phyloP scores from a whole-genome alignment of 345 rosid species.

The Moricandia arvensis region DNA sequence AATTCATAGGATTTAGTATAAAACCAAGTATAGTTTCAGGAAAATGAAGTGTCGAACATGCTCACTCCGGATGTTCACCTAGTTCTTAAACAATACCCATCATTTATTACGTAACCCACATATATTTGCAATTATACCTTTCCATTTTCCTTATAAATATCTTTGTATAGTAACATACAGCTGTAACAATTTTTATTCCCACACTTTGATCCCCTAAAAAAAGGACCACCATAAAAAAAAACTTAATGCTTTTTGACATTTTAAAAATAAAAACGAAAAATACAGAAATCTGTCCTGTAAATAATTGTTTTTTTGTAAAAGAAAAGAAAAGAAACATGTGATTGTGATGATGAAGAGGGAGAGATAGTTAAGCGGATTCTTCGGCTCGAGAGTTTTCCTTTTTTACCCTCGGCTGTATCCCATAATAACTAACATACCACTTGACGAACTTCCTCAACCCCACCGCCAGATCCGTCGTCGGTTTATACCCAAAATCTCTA shows the following conservation, averaged over 20 bases:
- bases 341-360: constrained; percentile 8
- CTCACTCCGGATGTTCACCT: no score
- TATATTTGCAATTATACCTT: constrained; percentile 26
- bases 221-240: constrained; percentile 39
- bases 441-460: constrained; percentile 85
- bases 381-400: constrained; percentile 45
- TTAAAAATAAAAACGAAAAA: constrained; percentile 22
- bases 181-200: constrained; percentile 42
- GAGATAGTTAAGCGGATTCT: constrained; percentile 31
- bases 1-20: no score
- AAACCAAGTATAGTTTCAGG: no score
- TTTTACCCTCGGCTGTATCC: constrained; percentile 54
- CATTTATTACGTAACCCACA: constrained; percentile 42
- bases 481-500: constrained; percentile 70
- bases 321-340: constrained; percentile 32
- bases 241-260: constrained; percentile 26
- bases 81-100: neutral
- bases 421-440: constrained; percentile 75
- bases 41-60: no score
- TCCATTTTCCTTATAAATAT: constrained; percentile 3
- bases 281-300: constrained; percentile 34
- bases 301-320: constrained; percentile 8
- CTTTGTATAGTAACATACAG: constrained; percentile 38
- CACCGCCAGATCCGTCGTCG: constrained; percentile 72
- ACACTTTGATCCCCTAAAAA: constrained; percentile 21